Evolutionary conservation across 805 yeast genomes (phyloP), one percentile per base, ranked within the genome.

Genomic region (Torulaspora franciscae): DNA sequence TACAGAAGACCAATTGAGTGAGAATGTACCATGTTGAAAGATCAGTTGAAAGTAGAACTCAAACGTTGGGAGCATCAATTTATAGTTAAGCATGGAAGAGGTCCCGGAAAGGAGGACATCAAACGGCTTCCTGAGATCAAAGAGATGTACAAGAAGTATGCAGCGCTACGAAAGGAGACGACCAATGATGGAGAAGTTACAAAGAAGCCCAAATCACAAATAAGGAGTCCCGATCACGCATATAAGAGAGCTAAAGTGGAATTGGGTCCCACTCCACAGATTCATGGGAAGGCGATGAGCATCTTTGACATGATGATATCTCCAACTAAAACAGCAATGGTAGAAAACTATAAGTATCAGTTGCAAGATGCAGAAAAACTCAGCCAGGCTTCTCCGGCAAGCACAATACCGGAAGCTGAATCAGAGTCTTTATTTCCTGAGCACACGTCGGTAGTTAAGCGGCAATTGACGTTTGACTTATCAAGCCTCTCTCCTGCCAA

Each of bases 241-340:
- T 32, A 46, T 3, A 27, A 26, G 1, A 37, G 50, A 6, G 36
- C 37, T 8, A 41, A 34, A 37, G 40, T 56, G 0, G 84, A 79
- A 48, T 59, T 86, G 9, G 95, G 95, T 0, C 96, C 96, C 0
- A 87, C 96, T 0, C 96, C 96, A 0, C 95, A 87, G 54, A 73
- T 86, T 7, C 73, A 81, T 49, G 96, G 96, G 0, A 75, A 83
- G 43, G 85, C 85, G 0, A 61, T 85, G 27, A 80, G 93, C 13
- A 70, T 87, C 3, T 82, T 87, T 57, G 95, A 86, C 49, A 68
- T 80, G 50, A 53, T 49, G 13, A 34, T 62, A 9, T 66, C 68
- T 6, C 64, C 69, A 10, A 48, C 57, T 2, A 56, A 52, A 37
- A 32, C 54, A 23, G 32, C 15, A 10, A 17, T 10, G 37, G 14